Conservation (phyloP, 169 alveolate genomes). For the Plasmodium berghei region DNA sequence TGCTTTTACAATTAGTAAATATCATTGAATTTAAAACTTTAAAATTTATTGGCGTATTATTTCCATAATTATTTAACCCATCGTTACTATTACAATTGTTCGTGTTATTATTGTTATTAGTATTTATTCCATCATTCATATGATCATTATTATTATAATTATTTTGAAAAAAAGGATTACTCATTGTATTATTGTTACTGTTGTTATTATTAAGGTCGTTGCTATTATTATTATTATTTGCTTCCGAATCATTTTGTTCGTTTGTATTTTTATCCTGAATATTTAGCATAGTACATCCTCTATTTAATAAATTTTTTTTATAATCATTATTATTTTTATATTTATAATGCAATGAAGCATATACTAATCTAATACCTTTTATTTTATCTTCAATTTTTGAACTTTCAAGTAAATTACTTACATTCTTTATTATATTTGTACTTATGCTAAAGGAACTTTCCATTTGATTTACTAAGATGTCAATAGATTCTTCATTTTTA, state of each 20-base stretch:
- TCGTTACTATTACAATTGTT: constrained; percentile 2
- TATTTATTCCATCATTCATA: neutral
- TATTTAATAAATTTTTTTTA: constrained; percentile 70
- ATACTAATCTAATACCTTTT: constrained; percentile 69
- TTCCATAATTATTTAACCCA: constrained; percentile 28
- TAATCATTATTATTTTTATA: constrained; percentile 61
- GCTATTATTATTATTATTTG: constrained; percentile 19
- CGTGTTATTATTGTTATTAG: constrained; percentile 3
- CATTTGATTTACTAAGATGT: constrained; percentile 74
- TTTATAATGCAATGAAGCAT: constrained; percentile 75
- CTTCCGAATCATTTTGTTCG: constrained; percentile 29
- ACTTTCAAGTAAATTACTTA: constrained; percentile 67
- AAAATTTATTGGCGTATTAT: constrained; percentile 40
- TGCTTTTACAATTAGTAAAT: constrained; percentile 61
- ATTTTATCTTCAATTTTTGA: constrained; percentile 64
- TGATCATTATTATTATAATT: constrained; percentile 4
- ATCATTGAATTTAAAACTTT: constrained; percentile 69
- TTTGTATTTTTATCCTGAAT: constrained; percentile 60
- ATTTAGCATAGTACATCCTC: constrained; percentile 70
- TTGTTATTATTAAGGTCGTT: constrained; percentile 9
- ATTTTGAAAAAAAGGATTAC: neutral
- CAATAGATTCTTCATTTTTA: constrained; percentile 75
- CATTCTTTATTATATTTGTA: constrained; percentile 72
- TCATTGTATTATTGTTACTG: neutral
- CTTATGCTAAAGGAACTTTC: constrained; percentile 71